Base-by-base conservation (phyloP, 495 filamentous ascomycete species). In the Hypoxylon rickii region DNA sequence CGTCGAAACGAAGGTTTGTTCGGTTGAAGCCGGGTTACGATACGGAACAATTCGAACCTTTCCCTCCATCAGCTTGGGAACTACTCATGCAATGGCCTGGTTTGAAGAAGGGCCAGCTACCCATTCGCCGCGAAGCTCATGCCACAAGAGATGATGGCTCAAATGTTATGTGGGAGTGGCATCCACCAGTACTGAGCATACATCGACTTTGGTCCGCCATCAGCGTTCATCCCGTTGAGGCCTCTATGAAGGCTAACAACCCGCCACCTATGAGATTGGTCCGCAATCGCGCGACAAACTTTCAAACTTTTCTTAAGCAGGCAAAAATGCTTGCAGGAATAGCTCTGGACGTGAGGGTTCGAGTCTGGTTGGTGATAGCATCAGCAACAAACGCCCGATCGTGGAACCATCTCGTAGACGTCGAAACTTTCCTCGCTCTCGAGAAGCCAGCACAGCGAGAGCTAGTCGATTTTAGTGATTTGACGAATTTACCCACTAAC, bases 131-230 rank as follows among this genome's bases (percentile, higher is more conserved):
- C 21, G 85, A 81, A 52, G 90, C 86, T 13, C 87, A 91, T 72
- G 88, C 58, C 39, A 90, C 84, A 21, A 80, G 78, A 33, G 77
- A 80, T 1, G 73, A 81, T 33, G 77, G 79, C 12, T 70, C 81
- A 18, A 92, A 96, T 47, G 67, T 96, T 7, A 80, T 88, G 63
- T 93, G 88, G 60, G 94, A 98, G 68, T 76, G 89, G 24, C 82
- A 92, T 61, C 95, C 92, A 15, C 91, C 89, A 1, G 80, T 96
- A 16, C 89, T 96, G 72, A 92, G 87, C 1, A 81, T 98, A 36
- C 83, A 95, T 59, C 91, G 92, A 56, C 75, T 97, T 7, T 80
- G 82, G 59, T 76, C 78, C 15, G 68, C 74, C n/a, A 79, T 70
- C 7, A 82, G 75, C 46, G 68, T 69, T n/a, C 64, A 79, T 13